Conservation (phyloP, 139 green algal species). For the Ulvella scutata region DNA sequence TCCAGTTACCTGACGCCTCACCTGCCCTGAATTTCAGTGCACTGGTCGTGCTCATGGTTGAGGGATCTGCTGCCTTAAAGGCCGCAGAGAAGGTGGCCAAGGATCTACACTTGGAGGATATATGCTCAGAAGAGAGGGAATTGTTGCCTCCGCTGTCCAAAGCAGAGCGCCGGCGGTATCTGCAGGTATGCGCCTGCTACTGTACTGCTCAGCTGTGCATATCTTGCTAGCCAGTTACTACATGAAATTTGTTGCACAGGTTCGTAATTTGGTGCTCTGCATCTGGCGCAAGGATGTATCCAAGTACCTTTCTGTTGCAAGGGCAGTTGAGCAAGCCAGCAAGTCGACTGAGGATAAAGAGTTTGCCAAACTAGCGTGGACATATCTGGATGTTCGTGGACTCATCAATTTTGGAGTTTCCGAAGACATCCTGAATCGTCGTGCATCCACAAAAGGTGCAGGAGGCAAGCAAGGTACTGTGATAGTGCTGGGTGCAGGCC, state of each 20-base stretch:
- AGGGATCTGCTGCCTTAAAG: too few relatives aligned
- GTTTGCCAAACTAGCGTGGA: background rate
- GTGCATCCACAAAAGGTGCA: background rate
- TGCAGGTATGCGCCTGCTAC: background rate
- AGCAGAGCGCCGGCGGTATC: background rate
- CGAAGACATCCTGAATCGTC: conserved; percentile 10
- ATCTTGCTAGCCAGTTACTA: background rate
- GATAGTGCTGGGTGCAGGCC: conserved; percentile 77
- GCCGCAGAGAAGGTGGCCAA: background rate
- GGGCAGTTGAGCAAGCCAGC: background rate
- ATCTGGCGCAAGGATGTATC: background rate
- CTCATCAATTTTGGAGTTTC: conserved; percentile 85
- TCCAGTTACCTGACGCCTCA: too few relatives aligned
- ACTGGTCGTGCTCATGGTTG: too few relatives aligned
- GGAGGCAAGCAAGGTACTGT: conserved; percentile 22
- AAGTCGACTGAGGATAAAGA: background rate
- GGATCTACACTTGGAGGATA: background rate
- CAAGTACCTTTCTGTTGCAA: background rate
- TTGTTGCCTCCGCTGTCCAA: background rate
- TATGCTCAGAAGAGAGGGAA: background rate
- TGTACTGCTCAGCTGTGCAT: background rate
- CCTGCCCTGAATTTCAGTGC: too few relatives aligned
- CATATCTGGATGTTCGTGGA: conserved; percentile 16
- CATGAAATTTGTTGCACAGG: background rate
- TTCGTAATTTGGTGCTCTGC: background rate